A percentile compares a stretch with the other conserved stretches of the same genome.
Conservation (phyloP, 148 eudicot genomes). For the Nepenthes gracilis region DNA sequence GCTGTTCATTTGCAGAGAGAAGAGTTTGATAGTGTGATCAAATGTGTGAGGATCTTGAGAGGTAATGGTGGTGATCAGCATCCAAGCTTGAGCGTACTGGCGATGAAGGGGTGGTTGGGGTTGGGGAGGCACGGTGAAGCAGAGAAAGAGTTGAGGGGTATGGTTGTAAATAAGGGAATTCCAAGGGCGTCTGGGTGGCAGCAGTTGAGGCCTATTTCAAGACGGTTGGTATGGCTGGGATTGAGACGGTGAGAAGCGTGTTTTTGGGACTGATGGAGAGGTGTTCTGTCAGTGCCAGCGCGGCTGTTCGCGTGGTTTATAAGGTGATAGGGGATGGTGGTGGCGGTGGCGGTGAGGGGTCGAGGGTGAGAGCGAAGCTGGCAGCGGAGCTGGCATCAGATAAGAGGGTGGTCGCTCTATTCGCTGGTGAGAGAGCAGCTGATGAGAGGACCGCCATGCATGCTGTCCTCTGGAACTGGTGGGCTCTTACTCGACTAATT, state of each 20-base stretch:
- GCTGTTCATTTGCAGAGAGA: slow-evolving; percentile 80
- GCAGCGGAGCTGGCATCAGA: slow-evolving; percentile 73
- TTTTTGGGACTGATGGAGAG: slow-evolving; percentile 71
- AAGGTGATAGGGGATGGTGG: slow-evolving; percentile 60
- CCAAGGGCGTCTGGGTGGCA: slow-evolving; percentile 84
- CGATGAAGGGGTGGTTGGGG: slow-evolving; percentile 95
- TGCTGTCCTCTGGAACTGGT: slow-evolving; percentile 92
- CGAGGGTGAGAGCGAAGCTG: slow-evolving; percentile 52
- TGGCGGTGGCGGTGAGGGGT: slow-evolving; percentile 38
- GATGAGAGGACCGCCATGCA: slow-evolving; percentile 83
- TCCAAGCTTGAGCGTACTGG: slow-evolving; percentile 90
- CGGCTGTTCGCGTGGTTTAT: slow-evolving; percentile 62
- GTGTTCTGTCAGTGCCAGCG: slow-evolving; percentile 71
- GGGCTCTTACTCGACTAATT: slow-evolving; percentile 1
- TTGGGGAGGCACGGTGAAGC: slow-evolving; percentile 76
- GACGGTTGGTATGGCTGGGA: slow-evolving; percentile 74
- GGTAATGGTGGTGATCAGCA: slow-evolving; percentile 49
- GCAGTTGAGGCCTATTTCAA: slow-evolving; percentile 82
- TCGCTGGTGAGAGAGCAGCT: slow-evolving; percentile 46
- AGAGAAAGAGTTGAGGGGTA: slow-evolving; percentile 77
- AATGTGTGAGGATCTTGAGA: slow-evolving; percentile 83
- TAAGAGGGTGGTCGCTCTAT: slow-evolving; percentile 71
- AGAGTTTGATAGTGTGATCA: slow-evolving; percentile 83
- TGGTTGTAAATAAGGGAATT: slow-evolving; percentile 64
- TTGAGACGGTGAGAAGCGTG: slow-evolving; percentile 69